These are phyloP conservation scores for Excoecaria agallocha DNA, from an alignment of 345 rosid genomes.

Conservation along the genomic window DNA sequence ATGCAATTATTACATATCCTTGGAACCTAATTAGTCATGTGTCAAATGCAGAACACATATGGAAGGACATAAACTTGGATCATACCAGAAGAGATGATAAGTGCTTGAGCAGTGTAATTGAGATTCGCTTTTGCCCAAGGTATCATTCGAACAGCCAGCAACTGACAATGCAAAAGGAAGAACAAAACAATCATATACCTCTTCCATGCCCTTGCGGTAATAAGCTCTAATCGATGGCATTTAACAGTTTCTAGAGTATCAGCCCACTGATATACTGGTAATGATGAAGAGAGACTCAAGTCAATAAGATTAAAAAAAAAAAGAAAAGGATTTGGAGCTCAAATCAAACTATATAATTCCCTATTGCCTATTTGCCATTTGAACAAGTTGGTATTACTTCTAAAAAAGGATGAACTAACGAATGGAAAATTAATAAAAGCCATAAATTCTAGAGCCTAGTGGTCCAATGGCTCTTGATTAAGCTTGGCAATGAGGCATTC, in stretches of 20 bases:
- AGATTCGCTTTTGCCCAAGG: slow-evolving; percentile 83
- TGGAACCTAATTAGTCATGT: neutral
- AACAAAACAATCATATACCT: neutral
- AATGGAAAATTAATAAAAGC: neutral
- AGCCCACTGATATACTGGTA: neutral
- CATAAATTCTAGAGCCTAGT: neutral
- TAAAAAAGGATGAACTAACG: neutral
- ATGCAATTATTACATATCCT: neutral
- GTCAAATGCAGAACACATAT: neutral
- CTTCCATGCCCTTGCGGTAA: neutral
- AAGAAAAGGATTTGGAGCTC: neutral
- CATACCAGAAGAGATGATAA: slow-evolving; percentile 58
- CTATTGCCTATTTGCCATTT: neutral
- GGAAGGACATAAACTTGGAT: neutral
- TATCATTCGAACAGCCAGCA: slow-evolving; percentile 44
- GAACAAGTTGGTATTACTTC: neutral
- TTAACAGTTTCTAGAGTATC: neutral
- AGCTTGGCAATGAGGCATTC: neutral
- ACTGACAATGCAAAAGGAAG: slow-evolving; percentile 30
- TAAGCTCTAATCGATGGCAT: neutral
- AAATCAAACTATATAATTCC: neutral
- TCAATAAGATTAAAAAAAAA: neutral
- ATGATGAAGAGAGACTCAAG: neutral
- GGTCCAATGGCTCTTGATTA: neutral
- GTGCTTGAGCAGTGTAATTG: slow-evolving; percentile 71